Base-by-base conservation (phyloP, 1,139 yeast genomes). In the Sugiyamaella castrensis region DNA sequence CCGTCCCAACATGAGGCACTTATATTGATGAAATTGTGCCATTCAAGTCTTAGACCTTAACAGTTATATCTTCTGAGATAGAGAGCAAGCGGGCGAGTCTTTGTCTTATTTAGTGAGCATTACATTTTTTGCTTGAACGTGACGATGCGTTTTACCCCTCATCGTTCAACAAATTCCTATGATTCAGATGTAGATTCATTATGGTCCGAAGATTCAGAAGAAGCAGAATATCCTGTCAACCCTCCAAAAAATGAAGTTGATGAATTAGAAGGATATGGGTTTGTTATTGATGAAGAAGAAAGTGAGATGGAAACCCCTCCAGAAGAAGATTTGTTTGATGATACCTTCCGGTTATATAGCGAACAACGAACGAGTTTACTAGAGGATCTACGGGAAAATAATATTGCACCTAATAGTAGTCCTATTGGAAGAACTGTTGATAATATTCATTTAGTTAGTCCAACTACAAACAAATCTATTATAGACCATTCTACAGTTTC, bases 161-260 rank as follows among this genome's bases (percentile, higher is more conserved):
- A 50, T 41, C 31, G 51, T 26, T 44, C 44, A 15, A 24, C 38
- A 29, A 27, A 31, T 10, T 38, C 30, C 30, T 55, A 55, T 29
- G 46, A 47, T 24, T 46, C 51, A 30, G 59, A 55, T 46, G 34
- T 33, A 4, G 48, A 45, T 29, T 45, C 48, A 15, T 28, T 45
- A 27, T 45, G 48, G 48, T 45, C 50, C 27, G 37, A 31, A 5
- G 61, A 57, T 32, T 51, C 55, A 4, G 60, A 57, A 29, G 60
- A 55, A 30, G 59, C 54, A 39, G 61, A 57, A 33, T 54, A 51
- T 39, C 57, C 58, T 8, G 57, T 53, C 30, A 50, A 51, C 27
- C 58, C 56, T 8, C 6, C 34, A 31, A 10, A 12, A 13, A 12
- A 36, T n/a, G 26, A 19, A 15, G 11, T n/a, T 11, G 19, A 36